Percentiles rank a stretch among this genome's conserved stretches.
Conservation (phyloP, 1,284 basidiomycete species). For the Cutaneotrichosporon mucoides region DNA sequence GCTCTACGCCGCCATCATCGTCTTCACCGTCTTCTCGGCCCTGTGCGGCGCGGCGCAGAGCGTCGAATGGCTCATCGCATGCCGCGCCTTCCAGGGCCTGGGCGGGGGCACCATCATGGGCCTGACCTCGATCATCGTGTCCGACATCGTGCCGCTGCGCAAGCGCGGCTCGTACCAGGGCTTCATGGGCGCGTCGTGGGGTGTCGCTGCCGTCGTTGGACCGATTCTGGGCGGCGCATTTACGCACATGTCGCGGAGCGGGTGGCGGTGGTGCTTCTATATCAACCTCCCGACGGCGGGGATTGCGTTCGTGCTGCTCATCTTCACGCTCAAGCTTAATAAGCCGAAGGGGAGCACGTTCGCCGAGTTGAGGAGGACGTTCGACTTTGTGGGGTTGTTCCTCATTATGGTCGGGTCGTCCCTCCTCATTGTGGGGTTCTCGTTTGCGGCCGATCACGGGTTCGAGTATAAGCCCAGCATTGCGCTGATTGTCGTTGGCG, state of each 20-base stretch:
- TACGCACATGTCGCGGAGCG: slow-evolving; percentile 22
- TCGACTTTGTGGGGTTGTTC: slow-evolving; percentile 46
- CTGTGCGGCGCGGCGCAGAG: slow-evolving; percentile 44
- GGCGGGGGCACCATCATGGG: slow-evolving; percentile 43
- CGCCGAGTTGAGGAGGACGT: slow-evolving; percentile 31
- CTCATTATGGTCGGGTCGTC: slow-evolving; percentile 71
- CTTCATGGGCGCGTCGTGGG: slow-evolving; percentile 48
- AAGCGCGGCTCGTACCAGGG: slow-evolving; percentile 49
- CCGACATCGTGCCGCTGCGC: slow-evolving; percentile 42
- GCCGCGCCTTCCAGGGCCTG: slow-evolving; percentile 40
- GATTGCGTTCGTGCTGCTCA: slow-evolving; percentile 64
- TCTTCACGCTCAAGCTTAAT: slow-evolving; percentile 79
- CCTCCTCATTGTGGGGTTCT: slow-evolving; percentile 73
- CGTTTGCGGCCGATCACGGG: slow-evolving; percentile 44
- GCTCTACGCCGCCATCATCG: slow-evolving; percentile 38
- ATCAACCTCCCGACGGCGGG: slow-evolving; percentile 46
- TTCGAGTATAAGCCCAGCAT: slow-evolving; percentile 59
- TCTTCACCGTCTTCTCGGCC: slow-evolving; percentile 37
- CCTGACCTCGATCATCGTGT: slow-evolving; percentile 18
- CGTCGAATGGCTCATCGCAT: slow-evolving; percentile 36
- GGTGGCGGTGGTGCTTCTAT: slow-evolving; percentile 29
- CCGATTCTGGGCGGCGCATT: slow-evolving; percentile 48
- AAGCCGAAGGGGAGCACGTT: slow-evolving; percentile 20
- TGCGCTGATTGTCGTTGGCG: slow-evolving; percentile 66
- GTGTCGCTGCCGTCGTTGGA: slow-evolving; percentile 45